Evolutionary conservation across 371 early-diverging fungal species (phyloP), one percentile per base, ranked within the genome.

Genomic region (Haplosporangium sp.): DNA sequence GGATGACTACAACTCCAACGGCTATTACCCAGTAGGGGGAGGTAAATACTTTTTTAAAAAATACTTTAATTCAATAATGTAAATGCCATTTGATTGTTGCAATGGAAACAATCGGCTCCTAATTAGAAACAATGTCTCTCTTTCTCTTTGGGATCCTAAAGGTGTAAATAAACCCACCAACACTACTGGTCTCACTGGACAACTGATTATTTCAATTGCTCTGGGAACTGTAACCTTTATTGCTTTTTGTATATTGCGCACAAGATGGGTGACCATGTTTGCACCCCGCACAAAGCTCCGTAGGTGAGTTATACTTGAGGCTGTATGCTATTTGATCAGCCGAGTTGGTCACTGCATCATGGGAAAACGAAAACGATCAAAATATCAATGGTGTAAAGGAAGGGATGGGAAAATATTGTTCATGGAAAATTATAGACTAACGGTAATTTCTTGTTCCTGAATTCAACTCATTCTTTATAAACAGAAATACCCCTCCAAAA

Each of bases 261-360:
- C 83, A 20, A 73, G 89, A 56, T 91, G 91, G 91, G 76, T 69
- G 38, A 68, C 79, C 45, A 76, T 91, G 74, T 91, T 89, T 77
- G 86, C 91, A 2, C 91, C 91, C n/a, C 82, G 91, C 60, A 77
- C 87, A n/a, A 85, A 88, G 50, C 88, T 91, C 77, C 84, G 82
- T 70, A 88, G 89, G 91, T 89, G 83, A 76, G 45, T 65, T 10
- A 13, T 44, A 44, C 44, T 9, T 44, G 11, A 10, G 27, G 44
- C 3, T 44, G 5, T 8, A 44, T 44, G 8, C 8, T 13, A 9
- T 44, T 44, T 44, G 44, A 13, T 27, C 1, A 34, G 56, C 3
- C 9, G 40, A 27, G 27, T 27, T 27, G 27, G 27, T 0, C 27
- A 27, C 27, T 27, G 27, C 27, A 27, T 27, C 27, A 27, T 27